Conservation (phyloP, 305 asterid species). For the Fraxinus dipetala region DNA sequence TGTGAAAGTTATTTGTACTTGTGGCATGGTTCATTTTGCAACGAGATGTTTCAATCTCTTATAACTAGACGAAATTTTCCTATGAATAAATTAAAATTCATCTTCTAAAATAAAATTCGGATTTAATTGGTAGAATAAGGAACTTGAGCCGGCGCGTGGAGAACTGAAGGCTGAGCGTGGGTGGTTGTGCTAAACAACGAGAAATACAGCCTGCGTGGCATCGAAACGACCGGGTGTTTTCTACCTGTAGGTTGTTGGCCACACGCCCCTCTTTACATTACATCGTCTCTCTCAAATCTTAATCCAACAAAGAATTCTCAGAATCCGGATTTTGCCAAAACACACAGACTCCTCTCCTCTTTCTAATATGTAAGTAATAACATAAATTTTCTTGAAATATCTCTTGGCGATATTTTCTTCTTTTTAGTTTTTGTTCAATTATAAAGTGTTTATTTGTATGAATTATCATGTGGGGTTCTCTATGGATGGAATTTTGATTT, state of each 20-base stretch:
- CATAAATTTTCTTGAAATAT: background rate
- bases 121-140: background rate
- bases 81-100: no score
- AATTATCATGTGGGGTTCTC: background rate
- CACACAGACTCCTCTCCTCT: constrained; percentile 7
- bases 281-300: background rate
- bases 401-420: background rate
- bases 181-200: constrained; percentile 17
- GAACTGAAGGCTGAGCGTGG: constrained; percentile 23
- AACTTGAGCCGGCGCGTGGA: constrained; percentile 24
- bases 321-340: background rate
- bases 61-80: background rate
- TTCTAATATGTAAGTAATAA: constrained; percentile 10
- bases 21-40: no score
- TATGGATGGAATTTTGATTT: background rate
- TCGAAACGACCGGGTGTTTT: constrained; percentile 1
- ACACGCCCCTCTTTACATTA: constrained; percentile 33
- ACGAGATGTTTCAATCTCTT: no score
- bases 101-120: background rate
- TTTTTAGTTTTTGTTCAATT: background rate
- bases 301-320: background rate
- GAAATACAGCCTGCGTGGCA: constrained; percentile 30
- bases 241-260: constrained; percentile 31
- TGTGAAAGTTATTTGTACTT: no score
- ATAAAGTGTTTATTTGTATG: background rate